These are phyloP conservation scores for Myriosclerotinia scirpicola DNA, from an alignment of 2,329 filamentous ascomycete genomes.

Conservation along the genomic window DNA sequence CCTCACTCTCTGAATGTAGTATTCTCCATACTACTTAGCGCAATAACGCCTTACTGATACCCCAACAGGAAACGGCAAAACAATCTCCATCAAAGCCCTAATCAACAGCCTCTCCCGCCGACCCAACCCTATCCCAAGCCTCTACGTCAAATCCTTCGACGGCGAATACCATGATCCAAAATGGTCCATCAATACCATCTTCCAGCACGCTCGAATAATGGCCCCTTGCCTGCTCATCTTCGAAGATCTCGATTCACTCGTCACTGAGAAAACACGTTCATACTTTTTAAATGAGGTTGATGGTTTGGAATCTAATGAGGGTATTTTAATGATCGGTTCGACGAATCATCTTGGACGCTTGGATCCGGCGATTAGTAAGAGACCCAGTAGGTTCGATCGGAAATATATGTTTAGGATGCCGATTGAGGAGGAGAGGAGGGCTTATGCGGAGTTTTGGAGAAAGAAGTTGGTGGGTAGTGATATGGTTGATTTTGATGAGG, in stretches of 20 bases:
- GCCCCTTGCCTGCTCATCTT: constrained; percentile 71
- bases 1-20: no score
- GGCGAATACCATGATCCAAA: constrained; percentile 54
- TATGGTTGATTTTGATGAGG: constrained; percentile 59
- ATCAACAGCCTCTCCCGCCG: constrained; percentile 61
- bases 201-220: constrained; percentile 57
- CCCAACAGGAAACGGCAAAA: constrained; percentile 62
- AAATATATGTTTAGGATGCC: constrained; percentile 66
- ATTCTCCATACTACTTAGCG: no score
- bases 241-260: constrained; percentile 68
- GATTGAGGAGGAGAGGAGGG: constrained; percentile 50
- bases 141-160: constrained; percentile 58
- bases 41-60: neutral
- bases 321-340: constrained; percentile 67
- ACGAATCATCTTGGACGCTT: constrained; percentile 66
- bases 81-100: constrained; percentile 68
- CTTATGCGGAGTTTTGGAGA: constrained; percentile 64
- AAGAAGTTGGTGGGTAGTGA: constrained; percentile 54
- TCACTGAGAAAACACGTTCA: constrained; percentile 58
- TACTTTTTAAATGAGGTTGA: constrained; percentile 76
- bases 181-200: constrained; percentile 53
- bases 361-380: constrained; percentile 65
- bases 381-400: constrained; percentile 64
- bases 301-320: constrained; percentile 67
- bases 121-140: constrained; percentile 54